Evolutionary conservation across 202 grass and related monocot species (phyloP), one percentile per base, ranked within the genome.

Genomic region (Dendrocalamus latiflorus): DNA sequence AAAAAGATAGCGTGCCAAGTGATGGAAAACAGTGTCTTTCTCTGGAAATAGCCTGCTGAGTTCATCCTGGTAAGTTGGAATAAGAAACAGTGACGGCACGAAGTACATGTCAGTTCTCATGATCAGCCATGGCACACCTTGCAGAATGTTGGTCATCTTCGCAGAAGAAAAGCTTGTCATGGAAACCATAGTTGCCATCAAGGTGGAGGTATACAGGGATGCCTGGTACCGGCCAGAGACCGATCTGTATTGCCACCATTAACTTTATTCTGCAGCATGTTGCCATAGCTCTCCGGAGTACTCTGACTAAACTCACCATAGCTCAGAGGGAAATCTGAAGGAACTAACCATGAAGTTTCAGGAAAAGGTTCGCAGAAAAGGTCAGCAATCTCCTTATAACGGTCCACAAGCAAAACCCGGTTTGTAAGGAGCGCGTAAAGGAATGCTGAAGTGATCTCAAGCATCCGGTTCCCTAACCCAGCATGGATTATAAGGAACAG

Each of bases 361-460:
- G 85, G 91, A 75, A 93, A 93, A 43, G 91, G 91, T 48, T 93
- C 91, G 6, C 91, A 93, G 68, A 93, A 90, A 79, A 90, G 88
- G 42, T 86, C 78, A n/a, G 47, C 88, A 42, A 93, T 86, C 82
- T 93, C 88, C 64, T 78, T 58, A 20, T 85, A 85, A 15, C 88
- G 78, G 64, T 93, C 88, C 41, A 90, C 71, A 9, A 93, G 88
- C 55, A 93, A 83, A 65, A 90, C 60, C 73, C 82, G 58, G 79
- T 88, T 83, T 76, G 88, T 90, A 39, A 93, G 65, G 10, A 93
- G 68, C 1, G 88, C 70, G 66, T 93, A 93, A 48, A 93, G 85
- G 63, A 93, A 93, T 65, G 79, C 91, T 71, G 91, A 90, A 83
- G 85, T 64, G 18, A 90, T 77, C 45, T 87, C 83, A 38, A 93